Evolutionary conservation across 2,329 filamentous ascomycete species (phyloP), one percentile per base, ranked within the genome.

Genomic region (Teratosphaeria gauchensis): DNA sequence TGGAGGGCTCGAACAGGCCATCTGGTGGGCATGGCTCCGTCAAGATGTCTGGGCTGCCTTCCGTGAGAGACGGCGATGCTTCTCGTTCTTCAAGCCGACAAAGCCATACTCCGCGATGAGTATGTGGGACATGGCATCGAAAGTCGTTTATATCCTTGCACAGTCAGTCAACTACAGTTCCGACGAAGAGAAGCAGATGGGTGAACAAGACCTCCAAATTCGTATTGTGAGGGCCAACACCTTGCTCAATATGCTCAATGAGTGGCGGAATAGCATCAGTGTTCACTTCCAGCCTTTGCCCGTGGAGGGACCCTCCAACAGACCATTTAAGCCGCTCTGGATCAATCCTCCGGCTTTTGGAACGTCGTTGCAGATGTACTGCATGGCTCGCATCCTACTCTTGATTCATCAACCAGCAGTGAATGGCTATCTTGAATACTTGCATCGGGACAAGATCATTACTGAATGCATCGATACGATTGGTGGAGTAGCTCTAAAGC

Each of bases 11-110:
- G 75, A 80, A 51, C 78, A 81, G 61, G 80, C 82, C 0, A 80
- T 83, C 0, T 86, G 84, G 84, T 87, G 84, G 84, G 78, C 80
- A 0, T 87, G 84, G 84, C 72, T 86, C 3, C 75, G 82, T n/a
- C 84, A 87, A 65, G 84, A 87, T 65, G 77, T 84, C 0, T 86
- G 83, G 83, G 83, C 82, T 1, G 83, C 83, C 0, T 85, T 85
- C 62, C 76, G 82, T 0, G 83, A 85, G 65, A 75, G 76, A 24
- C 73, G 84, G 4, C 75, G 78, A 7, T 78, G 79, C 2, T 77
- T 84, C 61, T 84, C 77, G 35, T 83, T 84, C 54, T 86, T 82
- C 81, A 75, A 74, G 51, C 82, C 82, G 0, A 78, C 75, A 7
- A 80, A 77, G 58, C 72, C 75, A 0, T 77, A 80, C 46, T 66